Base-by-base conservation (phyloP, 495 filamentous ascomycete species). In the Bathelium albidoporum region DNA sequence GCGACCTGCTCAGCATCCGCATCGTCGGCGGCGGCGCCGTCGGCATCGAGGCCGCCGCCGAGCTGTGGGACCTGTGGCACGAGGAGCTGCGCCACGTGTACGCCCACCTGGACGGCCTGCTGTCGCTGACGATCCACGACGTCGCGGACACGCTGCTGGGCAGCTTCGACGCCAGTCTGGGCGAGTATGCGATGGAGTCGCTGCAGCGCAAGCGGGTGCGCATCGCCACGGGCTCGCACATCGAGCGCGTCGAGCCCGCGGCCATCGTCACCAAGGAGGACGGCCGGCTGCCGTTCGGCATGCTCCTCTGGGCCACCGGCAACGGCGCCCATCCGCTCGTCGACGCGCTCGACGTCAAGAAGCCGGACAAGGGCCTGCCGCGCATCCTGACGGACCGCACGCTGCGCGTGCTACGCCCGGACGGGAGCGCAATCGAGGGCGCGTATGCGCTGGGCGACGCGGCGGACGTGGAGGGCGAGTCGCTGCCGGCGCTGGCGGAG, bases 231-330 rank as follows among this genome's bases (percentile, higher is more conserved):
- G 67, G 65, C n/a, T 65, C 60, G 9, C 60, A 70, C 31, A 75
- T 75, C 44, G 65, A 66, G 49, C 61, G 59, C 12, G 72, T 75
- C 2, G 69, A 70, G 14, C 24, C 43, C 14, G 64, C 72, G 34
- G 64, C 62, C 39, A 62, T 75, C 11, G 62, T 59, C 28, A 70
- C 68, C 14, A 68, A 70, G 63, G 72, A 71, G 28, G 34, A 69
- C 11, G 73, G 73, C 0, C 55, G 63, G 4, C 61, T 73, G 7
- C 44, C 62, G 5, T 69, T 65, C 44, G 73, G 73, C 0, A 66
- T 75, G 55, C 43, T 75, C n/a, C 53, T 75, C 20, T 75, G 73
- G 72, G 72, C 70, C 9, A 73, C 73, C 1, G 73, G 73, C 9
- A 75, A 73, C 45, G 67, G 71, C 45, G 60, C 45, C 0, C 45